These are phyloP conservation scores for Tulasnella sp. DNA, from an alignment of 768 basidiomycete genomes.

Conservation along the genomic window DNA sequence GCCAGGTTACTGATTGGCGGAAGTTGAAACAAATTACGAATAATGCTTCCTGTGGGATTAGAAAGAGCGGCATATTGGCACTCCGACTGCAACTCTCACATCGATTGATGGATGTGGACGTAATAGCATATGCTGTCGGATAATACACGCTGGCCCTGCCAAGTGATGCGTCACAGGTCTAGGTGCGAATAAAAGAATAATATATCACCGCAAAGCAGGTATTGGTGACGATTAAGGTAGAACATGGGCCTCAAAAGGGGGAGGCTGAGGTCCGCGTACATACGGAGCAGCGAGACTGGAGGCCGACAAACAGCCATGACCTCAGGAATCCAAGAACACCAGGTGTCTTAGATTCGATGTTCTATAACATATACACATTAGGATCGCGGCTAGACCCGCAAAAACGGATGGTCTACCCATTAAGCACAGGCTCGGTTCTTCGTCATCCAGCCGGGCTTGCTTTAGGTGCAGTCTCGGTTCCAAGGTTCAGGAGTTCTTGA, in stretches of 20 bases:
- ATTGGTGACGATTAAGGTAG: neutral
- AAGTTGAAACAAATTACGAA: neutral
- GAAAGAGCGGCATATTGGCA: neutral
- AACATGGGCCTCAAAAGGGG: too few relatives aligned
- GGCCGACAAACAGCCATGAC: too few relatives aligned
- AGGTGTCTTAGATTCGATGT: too few relatives aligned
- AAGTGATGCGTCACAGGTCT: neutral
- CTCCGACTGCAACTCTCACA: neutral
- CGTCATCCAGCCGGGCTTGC: neutral
- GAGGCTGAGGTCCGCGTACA: too few relatives aligned
- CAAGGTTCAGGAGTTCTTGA: constrained; percentile 23
- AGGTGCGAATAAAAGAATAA: neutral
- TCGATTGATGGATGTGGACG: neutral
- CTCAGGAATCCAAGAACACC: too few relatives aligned
- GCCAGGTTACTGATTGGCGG: neutral
- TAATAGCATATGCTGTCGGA: neutral
- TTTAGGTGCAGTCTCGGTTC: neutral
- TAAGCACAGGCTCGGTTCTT: neutral
- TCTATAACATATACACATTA: neutral
- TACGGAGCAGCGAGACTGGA: too few relatives aligned
- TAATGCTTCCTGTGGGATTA: neutral
- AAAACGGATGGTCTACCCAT: neutral
- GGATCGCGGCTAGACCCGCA: neutral
- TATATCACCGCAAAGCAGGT: neutral
- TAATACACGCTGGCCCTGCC: neutral